These are phyloP conservation scores for Dysphania ambrosioides DNA, from an alignment of 148 eudicot genomes.

Conservation along the genomic window DNA sequence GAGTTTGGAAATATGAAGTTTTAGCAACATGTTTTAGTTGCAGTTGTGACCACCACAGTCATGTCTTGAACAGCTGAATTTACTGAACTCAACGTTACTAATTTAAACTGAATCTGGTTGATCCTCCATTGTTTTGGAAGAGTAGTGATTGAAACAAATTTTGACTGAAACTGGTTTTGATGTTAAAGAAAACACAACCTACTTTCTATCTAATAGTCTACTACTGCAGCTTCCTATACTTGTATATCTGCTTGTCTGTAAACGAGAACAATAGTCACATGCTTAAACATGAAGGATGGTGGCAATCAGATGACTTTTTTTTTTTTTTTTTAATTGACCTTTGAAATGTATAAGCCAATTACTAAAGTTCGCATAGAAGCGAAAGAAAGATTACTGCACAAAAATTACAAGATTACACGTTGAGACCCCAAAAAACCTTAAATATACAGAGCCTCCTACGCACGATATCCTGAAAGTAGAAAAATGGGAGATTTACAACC, in stretches of 20 bases:
- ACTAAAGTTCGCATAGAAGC: neutral
- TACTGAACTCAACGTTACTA: too few relatives aligned
- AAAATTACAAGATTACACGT: slow-evolving; percentile 21
- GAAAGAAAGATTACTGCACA: slow-evolving; percentile 13
- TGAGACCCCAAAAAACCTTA: slow-evolving; percentile 25
- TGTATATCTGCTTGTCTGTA: neutral
- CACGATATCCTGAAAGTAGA: slow-evolving; percentile 10
- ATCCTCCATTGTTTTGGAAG: too few relatives aligned
- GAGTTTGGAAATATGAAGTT: too few relatives aligned
- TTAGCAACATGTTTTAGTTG: too few relatives aligned
- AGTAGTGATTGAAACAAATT: too few relatives aligned
- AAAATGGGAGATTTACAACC: slow-evolving; percentile 22
- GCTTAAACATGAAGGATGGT: neutral
- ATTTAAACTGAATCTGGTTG: too few relatives aligned
- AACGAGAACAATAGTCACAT: neutral
- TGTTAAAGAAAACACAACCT: too few relatives aligned
- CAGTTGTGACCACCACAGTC: too few relatives aligned
- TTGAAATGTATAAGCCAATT: neutral
- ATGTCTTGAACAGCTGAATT: too few relatives aligned
- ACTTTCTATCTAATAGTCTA: too few relatives aligned
- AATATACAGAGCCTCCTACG: slow-evolving; percentile 36
- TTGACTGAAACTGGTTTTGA: too few relatives aligned
- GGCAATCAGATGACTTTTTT: neutral
- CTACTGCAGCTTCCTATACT: too few relatives aligned
- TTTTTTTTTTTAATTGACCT: neutral